These are phyloP conservation scores for Prunus mira DNA, from an alignment of 306 rosid species.

Conservation along the genomic window DNA sequence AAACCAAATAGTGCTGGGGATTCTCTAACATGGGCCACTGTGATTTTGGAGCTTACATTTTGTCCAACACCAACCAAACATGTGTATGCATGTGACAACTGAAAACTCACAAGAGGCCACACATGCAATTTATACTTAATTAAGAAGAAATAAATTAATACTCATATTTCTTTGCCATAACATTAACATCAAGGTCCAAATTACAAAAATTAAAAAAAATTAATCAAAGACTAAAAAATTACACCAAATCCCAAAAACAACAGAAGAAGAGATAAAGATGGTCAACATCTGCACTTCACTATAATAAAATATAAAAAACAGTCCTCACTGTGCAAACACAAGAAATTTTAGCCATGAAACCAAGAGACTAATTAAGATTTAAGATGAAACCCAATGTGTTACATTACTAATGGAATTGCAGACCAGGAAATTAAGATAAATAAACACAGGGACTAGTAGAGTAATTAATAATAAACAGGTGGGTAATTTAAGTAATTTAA, in stretches of 20 bases:
- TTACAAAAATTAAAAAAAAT: not conserved
- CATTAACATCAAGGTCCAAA: slow-evolving; percentile 9
- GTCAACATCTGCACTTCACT: not conserved
- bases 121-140: not conserved
- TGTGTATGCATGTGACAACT: slow-evolving; percentile 34
- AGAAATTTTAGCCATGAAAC: too few species aligned
- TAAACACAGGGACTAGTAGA: slow-evolving; percentile 2
- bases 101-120: not conserved
- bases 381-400: not conserved
- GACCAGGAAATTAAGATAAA: slow-evolving; percentile 14
- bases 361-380: not conserved
- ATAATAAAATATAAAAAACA: not conserved
- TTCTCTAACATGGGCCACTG: slow-evolving; percentile 16
- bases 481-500: not conserved
- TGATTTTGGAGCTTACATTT: not conserved
- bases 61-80: slow-evolving; percentile 26
- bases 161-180: not conserved
- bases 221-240: not conserved
- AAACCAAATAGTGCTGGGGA: slow-evolving; percentile 8
- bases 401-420: not conserved
- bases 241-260: slow-evolving; percentile 10
- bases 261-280: not conserved
- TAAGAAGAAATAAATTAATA: not conserved
- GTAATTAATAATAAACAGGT: slow-evolving; percentile 5
- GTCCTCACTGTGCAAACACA: too few species aligned